Evolutionary conservation across 2,329 filamentous ascomycete genomes (phyloP), one percentile per base, ranked within the genome.

Genomic region (Capronia americana): DNA sequence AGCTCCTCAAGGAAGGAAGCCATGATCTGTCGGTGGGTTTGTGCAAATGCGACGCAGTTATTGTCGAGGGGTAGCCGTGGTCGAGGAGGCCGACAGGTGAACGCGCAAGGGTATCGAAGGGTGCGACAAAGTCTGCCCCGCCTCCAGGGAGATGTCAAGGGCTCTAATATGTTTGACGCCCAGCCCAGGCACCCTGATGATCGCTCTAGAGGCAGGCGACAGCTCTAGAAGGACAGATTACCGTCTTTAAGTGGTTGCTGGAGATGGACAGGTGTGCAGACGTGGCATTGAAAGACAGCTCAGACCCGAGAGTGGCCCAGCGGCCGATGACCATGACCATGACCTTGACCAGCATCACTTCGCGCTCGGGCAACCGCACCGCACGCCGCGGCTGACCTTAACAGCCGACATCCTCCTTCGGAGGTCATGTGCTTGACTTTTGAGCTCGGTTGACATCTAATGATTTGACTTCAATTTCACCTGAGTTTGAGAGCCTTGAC

Each of bases 1-100:
- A 97, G 90, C 72, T 93, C 87, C 75, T 88, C 84, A 69, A 96
- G 74, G 79, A 89, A 89, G 72, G 77, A 80, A 48, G 77, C 77
- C 80, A 83, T 83, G 50, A 60, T 73, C 38, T 32, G 51, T n/a
- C 24, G 28, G n/a, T 14, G 44, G 34, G 24, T 50, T 51, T 24
- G 46, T 46, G 8, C 24, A 26, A 34, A 28, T 41, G 60, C 48
- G n/a, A 38, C 28, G 48, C 44, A 38, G 32, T 34, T 34, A 11
- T 48, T 38, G 46, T 53, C 32, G 50, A 56, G 54, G 11, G 50
- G 24, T 17, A 53, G 26, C 7, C 28, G 44, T 14, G 34, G 20
- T 24, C 17, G 57, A 46, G 30, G 51, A 32, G 57, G 57, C 26
- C 48, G 50, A 50, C 34, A 46, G 26, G 30, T 34, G 30, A 51